These are phyloP conservation scores for Penicillium verhagenii DNA, from an alignment of 495 filamentous ascomycete species.

Conservation along the genomic window DNA sequence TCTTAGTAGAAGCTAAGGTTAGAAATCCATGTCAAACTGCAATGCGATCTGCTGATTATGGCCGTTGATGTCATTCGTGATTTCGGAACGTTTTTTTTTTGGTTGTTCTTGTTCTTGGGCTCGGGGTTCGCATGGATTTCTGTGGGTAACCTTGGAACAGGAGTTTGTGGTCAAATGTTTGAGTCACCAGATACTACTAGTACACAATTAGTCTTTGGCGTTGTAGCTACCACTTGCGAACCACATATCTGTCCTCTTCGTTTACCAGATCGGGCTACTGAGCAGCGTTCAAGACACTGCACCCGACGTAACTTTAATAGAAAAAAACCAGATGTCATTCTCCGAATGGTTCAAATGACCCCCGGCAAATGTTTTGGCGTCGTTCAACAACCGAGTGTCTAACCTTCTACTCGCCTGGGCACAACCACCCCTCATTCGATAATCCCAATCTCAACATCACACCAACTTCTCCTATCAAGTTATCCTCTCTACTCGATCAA, in stretches of 20 bases:
- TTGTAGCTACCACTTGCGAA: too few relatives aligned
- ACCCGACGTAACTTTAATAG: too few relatives aligned
- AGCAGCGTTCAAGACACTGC: too few relatives aligned
- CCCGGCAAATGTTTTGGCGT: too few relatives aligned
- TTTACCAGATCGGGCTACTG: too few relatives aligned
- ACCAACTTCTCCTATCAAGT: not conserved
- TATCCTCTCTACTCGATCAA: not conserved
- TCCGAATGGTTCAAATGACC: too few relatives aligned
- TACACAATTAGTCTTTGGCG: too few relatives aligned
- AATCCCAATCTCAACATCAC: not conserved
- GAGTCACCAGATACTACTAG: not conserved
- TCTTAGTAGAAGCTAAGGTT: not conserved
- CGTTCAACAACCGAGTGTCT: too few relatives aligned
- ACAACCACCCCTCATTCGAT: not conserved
- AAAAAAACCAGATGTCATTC: too few relatives aligned
- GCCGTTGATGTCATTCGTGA: not conserved
- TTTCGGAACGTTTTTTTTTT: not conserved
- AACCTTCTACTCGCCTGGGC: not conserved
- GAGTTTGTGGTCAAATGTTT: too few relatives aligned
- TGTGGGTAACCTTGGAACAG: not conserved
- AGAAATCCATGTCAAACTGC: not conserved
- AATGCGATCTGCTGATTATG: not conserved
- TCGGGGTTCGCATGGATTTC: not conserved
- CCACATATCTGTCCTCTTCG: too few relatives aligned
- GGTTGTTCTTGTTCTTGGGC: too few relatives aligned